These are phyloP conservation scores for Pisolithus marmoratus DNA, from an alignment of 768 basidiomycete species.

Conservation along the genomic window DNA sequence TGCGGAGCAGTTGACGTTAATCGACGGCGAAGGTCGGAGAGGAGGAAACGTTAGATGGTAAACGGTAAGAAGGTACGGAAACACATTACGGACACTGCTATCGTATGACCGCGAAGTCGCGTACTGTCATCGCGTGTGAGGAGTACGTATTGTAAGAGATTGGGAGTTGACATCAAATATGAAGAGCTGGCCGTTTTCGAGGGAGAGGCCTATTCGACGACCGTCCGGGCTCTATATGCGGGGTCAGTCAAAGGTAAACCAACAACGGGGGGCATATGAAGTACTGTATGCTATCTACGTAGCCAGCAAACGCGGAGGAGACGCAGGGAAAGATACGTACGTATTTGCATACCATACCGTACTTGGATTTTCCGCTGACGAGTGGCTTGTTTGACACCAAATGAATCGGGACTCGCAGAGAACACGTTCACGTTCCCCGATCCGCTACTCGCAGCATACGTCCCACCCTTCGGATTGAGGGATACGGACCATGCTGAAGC, in stretches of 20 bases:
- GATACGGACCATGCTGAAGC: constrained; percentile 77
- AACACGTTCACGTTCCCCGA: constrained; percentile 69
- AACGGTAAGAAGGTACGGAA: no score
- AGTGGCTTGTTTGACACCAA: constrained; percentile 62
- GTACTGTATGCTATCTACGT: neutral
- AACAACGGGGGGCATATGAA: neutral
- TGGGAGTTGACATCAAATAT: constrained; percentile 75
- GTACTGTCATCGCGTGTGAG: constrained; percentile 87
- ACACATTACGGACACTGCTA: constrained; percentile 68
- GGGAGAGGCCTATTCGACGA: no score
- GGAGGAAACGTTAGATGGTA: no score
- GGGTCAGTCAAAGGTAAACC: neutral
- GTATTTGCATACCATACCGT: constrained; percentile 70
- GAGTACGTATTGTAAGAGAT: constrained; percentile 63
- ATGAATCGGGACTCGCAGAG: constrained; percentile 61
- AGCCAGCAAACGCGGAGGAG: constrained; percentile 8
- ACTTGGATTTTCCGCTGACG: constrained; percentile 65
- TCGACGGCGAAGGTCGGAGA: no score
- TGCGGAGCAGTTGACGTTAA: no score
- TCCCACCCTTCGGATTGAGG: constrained; percentile 65
- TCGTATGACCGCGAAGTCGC: constrained; percentile 90
- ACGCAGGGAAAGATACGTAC: constrained; percentile 32
- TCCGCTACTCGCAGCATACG: constrained; percentile 68
- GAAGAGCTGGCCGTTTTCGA: no score
- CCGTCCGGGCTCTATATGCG: constrained; percentile 79